Evolutionary conservation across 2,329 filamentous ascomycete species (phyloP).

Genomic region (Phyllosticta paracitricarpa): DNA sequence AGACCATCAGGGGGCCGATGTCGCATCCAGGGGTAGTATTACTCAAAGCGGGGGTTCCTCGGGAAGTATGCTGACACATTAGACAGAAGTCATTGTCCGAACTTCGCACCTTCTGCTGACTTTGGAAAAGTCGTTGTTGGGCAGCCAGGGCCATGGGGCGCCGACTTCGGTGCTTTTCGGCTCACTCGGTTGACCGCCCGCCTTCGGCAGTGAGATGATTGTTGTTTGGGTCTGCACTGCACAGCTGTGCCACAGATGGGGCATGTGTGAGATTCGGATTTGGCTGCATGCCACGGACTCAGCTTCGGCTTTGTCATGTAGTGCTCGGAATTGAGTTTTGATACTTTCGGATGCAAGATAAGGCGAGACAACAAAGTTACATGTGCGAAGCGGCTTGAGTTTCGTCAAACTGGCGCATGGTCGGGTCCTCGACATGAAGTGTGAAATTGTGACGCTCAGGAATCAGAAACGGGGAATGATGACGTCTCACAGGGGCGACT

Average conservation of each 20-base stretch:
- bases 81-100: slow-evolving; percentile 55
- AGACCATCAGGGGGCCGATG: neutral
- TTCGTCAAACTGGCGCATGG: neutral
- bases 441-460: neutral
- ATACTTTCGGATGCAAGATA: neutral
- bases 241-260: neutral
- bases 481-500: neutral
- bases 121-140: slow-evolving; percentile 53
- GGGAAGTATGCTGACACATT: slow-evolving; percentile 2
- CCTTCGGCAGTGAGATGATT: neutral
- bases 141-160: slow-evolving; percentile 50
- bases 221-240: neutral
- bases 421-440: neutral
- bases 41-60: neutral
- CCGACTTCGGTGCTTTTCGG: slow-evolving; percentile 56
- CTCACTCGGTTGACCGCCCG: slow-evolving; percentile 27
- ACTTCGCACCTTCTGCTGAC: slow-evolving; percentile 53
- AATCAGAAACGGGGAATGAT: neutral
- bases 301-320: neutral
- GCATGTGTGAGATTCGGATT: neutral
- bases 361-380: neutral
- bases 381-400: neutral
- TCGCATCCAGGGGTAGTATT: neutral
- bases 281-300: neutral
- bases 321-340: neutral